A percentile compares a stretch with the other conserved stretches of the same genome.
These are phyloP conservation scores for Ophiocordyceps sinensis DNA, from an alignment of 2,329 filamentous ascomycete species.

Conservation along the genomic window DNA sequence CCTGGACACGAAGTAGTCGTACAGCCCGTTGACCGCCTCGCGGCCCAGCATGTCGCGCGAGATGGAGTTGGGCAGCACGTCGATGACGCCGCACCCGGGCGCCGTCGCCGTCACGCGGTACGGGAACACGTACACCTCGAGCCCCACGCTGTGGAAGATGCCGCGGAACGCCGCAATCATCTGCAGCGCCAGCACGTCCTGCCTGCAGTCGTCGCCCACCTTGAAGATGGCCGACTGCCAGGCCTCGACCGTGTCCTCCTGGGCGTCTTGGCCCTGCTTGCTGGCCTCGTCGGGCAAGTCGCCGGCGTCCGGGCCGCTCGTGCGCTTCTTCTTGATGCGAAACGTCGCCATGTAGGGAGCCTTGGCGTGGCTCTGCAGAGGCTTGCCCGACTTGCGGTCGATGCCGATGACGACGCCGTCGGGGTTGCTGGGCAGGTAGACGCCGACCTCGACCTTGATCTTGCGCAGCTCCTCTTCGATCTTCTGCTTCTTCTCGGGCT, in stretches of 20 bases:
- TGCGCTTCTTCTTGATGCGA: slow-evolving; percentile 72
- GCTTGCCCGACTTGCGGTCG: slow-evolving; percentile 94
- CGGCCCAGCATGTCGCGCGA: slow-evolving; percentile 97
- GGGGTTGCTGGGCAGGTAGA: slow-evolving; percentile 93
- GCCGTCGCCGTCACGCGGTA: slow-evolving; percentile 96
- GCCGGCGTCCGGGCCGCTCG: slow-evolving; percentile 31
- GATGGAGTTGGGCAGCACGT: slow-evolving; percentile 94
- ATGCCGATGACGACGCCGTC: slow-evolving; percentile 97
- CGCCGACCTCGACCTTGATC: slow-evolving; percentile 92
- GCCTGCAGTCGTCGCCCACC: slow-evolving; percentile 93
- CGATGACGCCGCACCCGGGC: slow-evolving; percentile 93
- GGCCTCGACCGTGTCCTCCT: slow-evolving; percentile 63
- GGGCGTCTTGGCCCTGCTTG: slow-evolving; percentile 19
- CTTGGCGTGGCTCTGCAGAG: slow-evolving; percentile 93
- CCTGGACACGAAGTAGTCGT: slow-evolving; percentile 95
- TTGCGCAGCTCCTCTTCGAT: slow-evolving; percentile 97
- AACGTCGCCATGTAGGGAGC: slow-evolving; percentile 99
- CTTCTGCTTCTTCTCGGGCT: slow-evolving; percentile 97
- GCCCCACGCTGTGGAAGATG: slow-evolving; percentile 87
- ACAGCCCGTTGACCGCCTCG: slow-evolving; percentile 93
- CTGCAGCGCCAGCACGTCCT: slow-evolving; percentile 90
- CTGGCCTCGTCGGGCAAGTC: slow-evolving; percentile 31
- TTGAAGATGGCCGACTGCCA: slow-evolving; percentile 99
- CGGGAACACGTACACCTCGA: slow-evolving; percentile 94
- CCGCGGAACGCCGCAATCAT: slow-evolving; percentile 97